These are phyloP conservation scores for Aspergillus pseudoterreus DNA, from an alignment of 2,329 filamentous ascomycete species.

Conservation along the genomic window DNA sequence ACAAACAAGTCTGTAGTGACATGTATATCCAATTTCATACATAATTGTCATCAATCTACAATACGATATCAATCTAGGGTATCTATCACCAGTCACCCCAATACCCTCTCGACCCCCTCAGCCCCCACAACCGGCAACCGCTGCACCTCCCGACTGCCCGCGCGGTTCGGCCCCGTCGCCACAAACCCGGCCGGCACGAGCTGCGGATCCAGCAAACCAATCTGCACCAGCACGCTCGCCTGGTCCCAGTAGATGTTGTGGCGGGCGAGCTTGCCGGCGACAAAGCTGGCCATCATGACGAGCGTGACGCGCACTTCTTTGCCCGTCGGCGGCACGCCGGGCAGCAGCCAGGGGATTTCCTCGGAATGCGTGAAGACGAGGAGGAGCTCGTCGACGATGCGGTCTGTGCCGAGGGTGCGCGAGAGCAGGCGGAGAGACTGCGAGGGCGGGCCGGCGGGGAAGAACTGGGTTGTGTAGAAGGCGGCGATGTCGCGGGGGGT, in stretches of 20 bases:
- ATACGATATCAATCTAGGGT: too few relatives aligned
- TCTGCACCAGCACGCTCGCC: constrained; percentile 57
- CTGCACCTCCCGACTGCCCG: constrained; percentile 23
- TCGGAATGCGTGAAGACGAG: constrained; percentile 54
- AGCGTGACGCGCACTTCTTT: constrained; percentile 53
- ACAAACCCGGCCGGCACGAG: constrained; percentile 47
- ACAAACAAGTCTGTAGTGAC: too few relatives aligned
- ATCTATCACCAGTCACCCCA: constrained; percentile 1
- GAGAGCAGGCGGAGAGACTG: constrained; percentile 50
- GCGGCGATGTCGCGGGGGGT: constrained; percentile 23
- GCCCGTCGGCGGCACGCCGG: constrained; percentile 51
- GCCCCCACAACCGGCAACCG: constrained; percentile 33
- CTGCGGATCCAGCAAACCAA: constrained; percentile 54
- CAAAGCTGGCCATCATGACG: constrained; percentile 47
- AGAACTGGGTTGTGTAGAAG: constrained; percentile 55
- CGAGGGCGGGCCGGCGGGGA: constrained; percentile 45
- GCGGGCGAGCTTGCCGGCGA: constrained; percentile 34
- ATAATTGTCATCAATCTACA: too few relatives aligned
- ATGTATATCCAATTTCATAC: too few relatives aligned
- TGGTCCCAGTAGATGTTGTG: constrained; percentile 63
- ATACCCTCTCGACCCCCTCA: constrained; percentile 24
- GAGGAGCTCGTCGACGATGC: constrained; percentile 57
- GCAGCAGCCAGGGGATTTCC: constrained; percentile 55
- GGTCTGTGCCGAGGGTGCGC: constrained; percentile 53
- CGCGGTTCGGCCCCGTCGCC: constrained; percentile 25